Conservation (phyloP, 192 early-diverging fungal species). For the Rhizophagus sp. region DNA sequence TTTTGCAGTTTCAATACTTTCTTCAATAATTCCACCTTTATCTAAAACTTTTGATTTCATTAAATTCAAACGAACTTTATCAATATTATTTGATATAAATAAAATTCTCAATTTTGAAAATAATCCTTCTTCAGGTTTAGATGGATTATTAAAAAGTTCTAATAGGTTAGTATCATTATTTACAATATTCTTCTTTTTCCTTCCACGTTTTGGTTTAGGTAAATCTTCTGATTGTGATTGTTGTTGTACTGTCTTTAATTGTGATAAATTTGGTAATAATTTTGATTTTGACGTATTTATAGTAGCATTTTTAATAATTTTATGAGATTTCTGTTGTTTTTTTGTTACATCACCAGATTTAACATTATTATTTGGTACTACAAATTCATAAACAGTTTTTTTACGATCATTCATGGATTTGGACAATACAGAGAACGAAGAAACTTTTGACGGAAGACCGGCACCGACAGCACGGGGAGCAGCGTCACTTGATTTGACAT, state of each 20-base stretch:
- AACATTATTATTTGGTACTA: not conserved
- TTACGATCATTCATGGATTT: not conserved
- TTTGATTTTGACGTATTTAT: not conserved
- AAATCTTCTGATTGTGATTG: not conserved
- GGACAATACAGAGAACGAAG: not conserved
- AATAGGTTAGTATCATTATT: not conserved
- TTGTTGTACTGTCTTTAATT: not conserved
- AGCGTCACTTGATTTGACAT: not conserved
- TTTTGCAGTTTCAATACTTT: not conserved
- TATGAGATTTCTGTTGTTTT: not conserved
- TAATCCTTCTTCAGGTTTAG: not conserved
- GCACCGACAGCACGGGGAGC: not conserved
- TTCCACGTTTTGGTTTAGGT: not conserved
- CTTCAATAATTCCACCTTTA: not conserved
- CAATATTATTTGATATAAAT: constrained; percentile 15
- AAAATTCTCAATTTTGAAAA: constrained; percentile 10
- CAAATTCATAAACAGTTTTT: not conserved
- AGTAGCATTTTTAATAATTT: not conserved
- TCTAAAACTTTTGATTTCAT: constrained; percentile 14
- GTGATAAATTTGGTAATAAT: too few relatives aligned
- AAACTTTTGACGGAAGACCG: not conserved
- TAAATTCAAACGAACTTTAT: not conserved
- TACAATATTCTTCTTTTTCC: not conserved
- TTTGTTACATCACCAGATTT: not conserved
- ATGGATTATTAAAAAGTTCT: not conserved